Evolutionary conservation across 441 rosid species (phyloP).

Genomic region (Populus hybrid): DNA sequence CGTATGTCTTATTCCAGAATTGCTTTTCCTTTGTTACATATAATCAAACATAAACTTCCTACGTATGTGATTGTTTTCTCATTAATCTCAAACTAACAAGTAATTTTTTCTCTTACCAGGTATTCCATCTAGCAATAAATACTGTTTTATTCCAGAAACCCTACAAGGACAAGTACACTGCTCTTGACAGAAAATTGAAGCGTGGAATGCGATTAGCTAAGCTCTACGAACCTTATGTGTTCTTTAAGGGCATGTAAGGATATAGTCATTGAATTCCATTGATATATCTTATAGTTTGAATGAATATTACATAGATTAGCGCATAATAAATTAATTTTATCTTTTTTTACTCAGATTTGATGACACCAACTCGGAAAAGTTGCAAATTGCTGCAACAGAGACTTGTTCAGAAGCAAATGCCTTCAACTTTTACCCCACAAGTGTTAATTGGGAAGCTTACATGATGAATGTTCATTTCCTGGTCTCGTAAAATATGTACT

Average conservation of each 20-base stretch:
- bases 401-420: too few relatives aligned
- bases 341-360: too few relatives aligned
- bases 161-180: constrained; percentile 27
- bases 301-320: neutral
- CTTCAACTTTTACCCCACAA: neutral
- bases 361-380: too few relatives aligned
- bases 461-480: neutral
- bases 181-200: constrained; percentile 38
- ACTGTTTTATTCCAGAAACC: constrained; percentile 27
- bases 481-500: neutral
- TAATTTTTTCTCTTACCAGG: neutral
- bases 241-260: constrained; percentile 27
- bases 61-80: neutral
- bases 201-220: constrained; percentile 37
- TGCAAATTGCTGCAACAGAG: too few relatives aligned
- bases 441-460: neutral
- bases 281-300: neutral
- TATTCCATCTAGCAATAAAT: constrained; percentile 6
- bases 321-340: too few relatives aligned
- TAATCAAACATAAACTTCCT: too few relatives aligned
- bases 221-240: constrained; percentile 44
- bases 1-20: too few relatives aligned
- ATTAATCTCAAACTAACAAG: neutral
- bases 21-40: too few relatives aligned
- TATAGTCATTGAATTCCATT: neutral